A percentile compares a stretch with the other conserved stretches of the same genome.
phyloP scores from a whole-genome alignment of 805 yeast species.

The Ogataea salicorniae region DNA sequence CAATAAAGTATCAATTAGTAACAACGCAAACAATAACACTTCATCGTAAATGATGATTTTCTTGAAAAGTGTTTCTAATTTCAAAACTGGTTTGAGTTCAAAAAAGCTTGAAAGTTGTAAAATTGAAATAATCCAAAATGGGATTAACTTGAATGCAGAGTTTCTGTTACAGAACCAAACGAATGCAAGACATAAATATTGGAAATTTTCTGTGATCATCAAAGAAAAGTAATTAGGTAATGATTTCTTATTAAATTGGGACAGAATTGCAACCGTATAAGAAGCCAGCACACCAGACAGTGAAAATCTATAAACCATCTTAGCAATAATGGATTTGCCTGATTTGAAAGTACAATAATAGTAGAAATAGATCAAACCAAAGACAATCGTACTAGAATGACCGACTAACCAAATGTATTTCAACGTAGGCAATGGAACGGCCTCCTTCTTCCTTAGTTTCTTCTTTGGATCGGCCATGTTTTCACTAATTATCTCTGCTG shows the following conservation, averaged over 20 bases:
- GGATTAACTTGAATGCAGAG: conserved; percentile 60
- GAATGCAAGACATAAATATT: conserved; percentile 48
- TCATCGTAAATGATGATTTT: conserved; percentile 57
- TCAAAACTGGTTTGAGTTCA: conserved; percentile 37
- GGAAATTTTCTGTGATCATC: conserved; percentile 73
- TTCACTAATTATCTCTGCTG: background rate
- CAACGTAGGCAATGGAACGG: conserved; percentile 34
- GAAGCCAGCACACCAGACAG: conserved; percentile 53
- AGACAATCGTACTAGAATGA: conserved; percentile 40
- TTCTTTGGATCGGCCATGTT: conserved; percentile 17
- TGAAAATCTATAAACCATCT: conserved; percentile 49
- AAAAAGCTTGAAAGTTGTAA: conserved; percentile 46
- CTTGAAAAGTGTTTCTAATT: conserved; percentile 35
- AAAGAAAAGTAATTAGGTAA: conserved; percentile 61
- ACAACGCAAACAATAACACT: conserved; percentile 45
- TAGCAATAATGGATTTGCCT: conserved; percentile 41
- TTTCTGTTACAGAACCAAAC: conserved; percentile 63
- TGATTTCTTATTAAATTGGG: conserved; percentile 51
- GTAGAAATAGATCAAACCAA: conserved; percentile 34
- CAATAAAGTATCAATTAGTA: conserved; percentile 53
- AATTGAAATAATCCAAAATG: conserved; percentile 51
- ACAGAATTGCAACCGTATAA: conserved; percentile 47
- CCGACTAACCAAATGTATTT: conserved; percentile 54
- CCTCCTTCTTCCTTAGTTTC: conserved; percentile 33
- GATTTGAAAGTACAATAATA: conserved; percentile 31